Evolutionary conservation across 2,329 filamentous ascomycete species (phyloP).

Genomic region (Colletotrichum echinochloae): DNA sequence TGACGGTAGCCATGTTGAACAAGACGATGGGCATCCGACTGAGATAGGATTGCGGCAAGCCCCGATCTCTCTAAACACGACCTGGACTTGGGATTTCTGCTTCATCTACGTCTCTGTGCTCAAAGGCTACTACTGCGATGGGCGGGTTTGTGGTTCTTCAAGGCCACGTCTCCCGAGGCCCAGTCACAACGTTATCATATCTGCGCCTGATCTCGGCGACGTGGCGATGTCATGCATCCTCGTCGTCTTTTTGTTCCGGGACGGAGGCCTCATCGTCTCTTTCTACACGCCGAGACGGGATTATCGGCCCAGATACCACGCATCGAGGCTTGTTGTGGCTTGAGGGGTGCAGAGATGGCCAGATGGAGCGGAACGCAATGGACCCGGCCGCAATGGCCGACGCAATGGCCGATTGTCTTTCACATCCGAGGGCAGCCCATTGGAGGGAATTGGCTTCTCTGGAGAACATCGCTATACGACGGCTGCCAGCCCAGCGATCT

Average conservation of each 20-base stretch:
- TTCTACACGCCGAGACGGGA: neutral
- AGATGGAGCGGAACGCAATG: conserved; percentile 12
- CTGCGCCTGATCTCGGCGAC: neutral
- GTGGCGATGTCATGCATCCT: neutral
- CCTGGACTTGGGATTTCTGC: neutral
- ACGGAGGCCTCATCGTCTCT: neutral
- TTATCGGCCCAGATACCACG: conserved; percentile 16
- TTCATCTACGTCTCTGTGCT: neutral
- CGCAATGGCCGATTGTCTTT: neutral
- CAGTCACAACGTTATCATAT: neutral
- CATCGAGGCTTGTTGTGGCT: conserved; percentile 10
- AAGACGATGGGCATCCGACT: conserved; percentile 77
- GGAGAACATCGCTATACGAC: conserved; percentile 26
- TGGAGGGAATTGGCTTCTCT: conserved; percentile 24
- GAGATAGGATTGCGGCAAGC: conserved; percentile 52
- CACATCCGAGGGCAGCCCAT: conserved; percentile 24
- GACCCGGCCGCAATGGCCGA: neutral
- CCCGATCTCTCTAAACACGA: neutral
- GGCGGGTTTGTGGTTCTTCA: neutral
- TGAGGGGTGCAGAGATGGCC: conserved; percentile 9
- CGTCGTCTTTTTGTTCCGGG: neutral
- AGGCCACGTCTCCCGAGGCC: neutral
- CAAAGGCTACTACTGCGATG: neutral
- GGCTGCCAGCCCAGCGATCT: conserved; percentile 28
- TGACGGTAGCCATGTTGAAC: conserved; percentile 79